Conservation (phyloP, 2,329 filamentous ascomycete genomes). For the Exophiala mesophila region DNA sequence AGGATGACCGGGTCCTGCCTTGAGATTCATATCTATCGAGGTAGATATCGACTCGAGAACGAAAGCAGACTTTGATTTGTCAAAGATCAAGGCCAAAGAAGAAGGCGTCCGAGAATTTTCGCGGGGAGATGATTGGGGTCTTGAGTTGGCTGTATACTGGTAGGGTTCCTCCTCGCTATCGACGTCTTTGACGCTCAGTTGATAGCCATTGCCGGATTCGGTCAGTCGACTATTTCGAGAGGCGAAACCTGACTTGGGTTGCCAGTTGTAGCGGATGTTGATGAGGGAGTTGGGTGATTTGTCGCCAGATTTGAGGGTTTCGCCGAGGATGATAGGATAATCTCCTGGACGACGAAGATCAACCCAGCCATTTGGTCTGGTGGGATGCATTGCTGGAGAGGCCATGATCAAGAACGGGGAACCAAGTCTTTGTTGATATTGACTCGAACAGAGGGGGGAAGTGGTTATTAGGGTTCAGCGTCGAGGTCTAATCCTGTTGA, state of each 20-base stretch:
- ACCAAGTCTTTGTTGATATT: background rate
- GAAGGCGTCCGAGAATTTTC: constrained; percentile 26
- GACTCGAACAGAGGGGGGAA: too few relatives aligned
- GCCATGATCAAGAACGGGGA: constrained; percentile 9
- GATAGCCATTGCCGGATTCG: constrained; percentile 13
- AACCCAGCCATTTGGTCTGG: constrained; percentile 11
- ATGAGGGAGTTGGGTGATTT: constrained; percentile 29
- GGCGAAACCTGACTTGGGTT: constrained; percentile 34
- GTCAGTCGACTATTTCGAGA: constrained; percentile 17
- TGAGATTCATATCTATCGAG: constrained; percentile 84
- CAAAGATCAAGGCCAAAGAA: constrained; percentile 62
- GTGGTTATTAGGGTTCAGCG: too few relatives aligned
- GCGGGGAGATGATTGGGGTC: constrained; percentile 2
- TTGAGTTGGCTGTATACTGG: constrained; percentile 9
- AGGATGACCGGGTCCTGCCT: constrained; percentile 51
- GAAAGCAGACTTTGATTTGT: constrained; percentile 67
- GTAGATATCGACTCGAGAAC: constrained; percentile 76
- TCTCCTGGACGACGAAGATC: constrained; percentile 34
- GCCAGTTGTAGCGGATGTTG: constrained; percentile 45
- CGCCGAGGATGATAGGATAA: constrained; percentile 43
- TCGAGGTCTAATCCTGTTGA: too few relatives aligned
- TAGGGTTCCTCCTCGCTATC: constrained; percentile 12
- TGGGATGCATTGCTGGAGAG: constrained; percentile 18
- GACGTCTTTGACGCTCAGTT: constrained; percentile 12
- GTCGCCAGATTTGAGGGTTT: constrained; percentile 34